Percentiles rank a stretch among this genome's conserved stretches.
These are phyloP conservation scores for Suillus fuscotomentosus DNA, from an alignment of 768 basidiomycete species.

Conservation along the genomic window DNA sequence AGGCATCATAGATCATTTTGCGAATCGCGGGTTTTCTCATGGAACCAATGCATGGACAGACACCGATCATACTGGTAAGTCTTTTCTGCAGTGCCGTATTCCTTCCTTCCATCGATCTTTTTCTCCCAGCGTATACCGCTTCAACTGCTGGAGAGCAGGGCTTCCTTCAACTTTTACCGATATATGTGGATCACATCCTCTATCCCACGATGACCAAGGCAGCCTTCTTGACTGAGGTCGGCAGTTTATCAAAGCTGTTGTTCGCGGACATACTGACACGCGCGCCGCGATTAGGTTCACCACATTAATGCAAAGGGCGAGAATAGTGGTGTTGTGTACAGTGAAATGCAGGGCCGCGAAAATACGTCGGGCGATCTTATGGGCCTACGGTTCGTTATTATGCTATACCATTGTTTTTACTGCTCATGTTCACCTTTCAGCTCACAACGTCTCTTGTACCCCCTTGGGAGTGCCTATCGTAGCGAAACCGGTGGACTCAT, in stretches of 20 bases:
- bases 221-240: slow-evolving; percentile 69
- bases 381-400: slow-evolving; percentile 65
- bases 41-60: slow-evolving; percentile 98
- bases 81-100: not conserved
- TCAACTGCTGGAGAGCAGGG: slow-evolving; percentile 95
- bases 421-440: slow-evolving; percentile 36
- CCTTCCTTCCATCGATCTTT: not conserved
- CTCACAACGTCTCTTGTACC: slow-evolving; percentile 78
- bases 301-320: slow-evolving; percentile 90
- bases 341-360: slow-evolving; percentile 95
- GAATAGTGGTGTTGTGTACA: slow-evolving; percentile 94
- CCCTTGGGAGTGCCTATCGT: slow-evolving; percentile 81
- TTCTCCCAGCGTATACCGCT: slow-evolving; percentile 74
- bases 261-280: not conserved
- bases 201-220: slow-evolving; percentile 93
- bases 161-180: slow-evolving; percentile 78
- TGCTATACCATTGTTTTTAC: not conserved
- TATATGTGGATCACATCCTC: slow-evolving; percentile 95
- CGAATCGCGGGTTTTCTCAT: slow-evolving; percentile 90
- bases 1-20: slow-evolving; percentile 91
- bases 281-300: slow-evolving; percentile 62
- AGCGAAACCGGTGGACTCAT: slow-evolving; percentile 97
- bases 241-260: slow-evolving; percentile 6
- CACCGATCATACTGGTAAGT: slow-evolving; percentile 71
- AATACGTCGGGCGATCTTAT: slow-evolving; percentile 91